Evolutionary conservation across 2,329 filamentous ascomycete species (phyloP).

Genomic region (Rasamsonia emersonii): DNA sequence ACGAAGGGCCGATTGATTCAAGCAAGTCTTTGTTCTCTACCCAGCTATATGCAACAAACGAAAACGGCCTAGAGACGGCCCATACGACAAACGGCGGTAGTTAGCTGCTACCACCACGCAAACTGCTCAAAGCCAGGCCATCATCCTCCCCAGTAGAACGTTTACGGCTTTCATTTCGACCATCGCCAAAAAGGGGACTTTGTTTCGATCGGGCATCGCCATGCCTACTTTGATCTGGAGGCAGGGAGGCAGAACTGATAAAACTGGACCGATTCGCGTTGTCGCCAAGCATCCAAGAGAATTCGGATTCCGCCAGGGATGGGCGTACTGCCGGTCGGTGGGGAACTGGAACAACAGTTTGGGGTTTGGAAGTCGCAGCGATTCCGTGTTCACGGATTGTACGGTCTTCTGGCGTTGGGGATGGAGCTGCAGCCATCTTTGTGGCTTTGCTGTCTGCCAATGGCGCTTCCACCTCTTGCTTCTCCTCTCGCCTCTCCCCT

Average conservation of each 20-base stretch:
- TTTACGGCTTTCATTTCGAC: slow-evolving; percentile 20
- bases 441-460: neutral
- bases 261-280: slow-evolving; percentile 36
- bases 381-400: slow-evolving; percentile 1
- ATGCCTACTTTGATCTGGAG: slow-evolving; percentile 35
- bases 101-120: slow-evolving; percentile 23
- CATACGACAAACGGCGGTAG: no score
- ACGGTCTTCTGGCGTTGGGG: neutral
- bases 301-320: slow-evolving; percentile 38
- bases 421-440: neutral
- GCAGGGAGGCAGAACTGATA: slow-evolving; percentile 36
- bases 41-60: no score
- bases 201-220: slow-evolving; percentile 22
- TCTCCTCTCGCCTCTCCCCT: neutral
- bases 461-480: neutral
- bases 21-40: no score
- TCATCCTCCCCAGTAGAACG: slow-evolving; percentile 24
- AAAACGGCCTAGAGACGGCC: no score
- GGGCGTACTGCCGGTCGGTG: slow-evolving; percentile 17
- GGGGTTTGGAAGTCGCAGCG: slow-evolving; percentile 1
- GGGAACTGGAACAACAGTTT: neutral
- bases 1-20: no score
- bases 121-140: slow-evolving; percentile 32
- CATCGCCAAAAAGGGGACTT: slow-evolving; percentile 26
- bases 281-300: slow-evolving; percentile 44